Conservation (phyloP, 371 early-diverging fungal species). For the Mucor saturninus region DNA sequence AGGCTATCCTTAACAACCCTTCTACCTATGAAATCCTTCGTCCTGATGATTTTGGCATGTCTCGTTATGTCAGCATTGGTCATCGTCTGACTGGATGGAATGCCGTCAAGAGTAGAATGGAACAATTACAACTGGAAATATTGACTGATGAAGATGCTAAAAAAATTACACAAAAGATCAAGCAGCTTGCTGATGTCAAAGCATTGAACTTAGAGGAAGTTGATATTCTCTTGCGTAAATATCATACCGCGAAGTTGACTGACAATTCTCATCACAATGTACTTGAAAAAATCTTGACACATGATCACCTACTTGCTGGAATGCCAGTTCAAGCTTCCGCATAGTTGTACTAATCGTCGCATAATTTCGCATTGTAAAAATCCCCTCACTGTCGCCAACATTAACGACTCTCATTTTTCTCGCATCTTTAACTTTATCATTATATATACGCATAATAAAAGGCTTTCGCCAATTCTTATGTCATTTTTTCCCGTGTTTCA, state of each 20-base stretch:
- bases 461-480: too few relatives aligned
- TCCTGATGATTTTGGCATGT: constrained; percentile 97
- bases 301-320: neutral
- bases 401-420: too few relatives aligned
- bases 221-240: constrained; percentile 41
- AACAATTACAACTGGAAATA: constrained; percentile 78
- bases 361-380: too few relatives aligned
- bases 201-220: constrained; percentile 44
- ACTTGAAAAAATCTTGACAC: neutral
- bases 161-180: constrained; percentile 90
- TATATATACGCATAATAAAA: too few relatives aligned
- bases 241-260: constrained; percentile 37
- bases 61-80: constrained; percentile 93
- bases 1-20: constrained; percentile 97
- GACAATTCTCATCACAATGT: constrained; percentile 22
- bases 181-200: constrained; percentile 88
- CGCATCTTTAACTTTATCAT: too few relatives aligned
- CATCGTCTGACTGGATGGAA: constrained; percentile 98
- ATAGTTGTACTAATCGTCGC: neutral
- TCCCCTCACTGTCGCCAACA: too few relatives aligned
- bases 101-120: constrained; percentile 95
- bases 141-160: constrained; percentile 91
- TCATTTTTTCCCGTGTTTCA: too few relatives aligned
- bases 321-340: neutral
- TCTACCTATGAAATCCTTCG: constrained; percentile 95